phyloP scores from a whole-genome alignment of 345 rosid species.

The Geranium brycei region DNA sequence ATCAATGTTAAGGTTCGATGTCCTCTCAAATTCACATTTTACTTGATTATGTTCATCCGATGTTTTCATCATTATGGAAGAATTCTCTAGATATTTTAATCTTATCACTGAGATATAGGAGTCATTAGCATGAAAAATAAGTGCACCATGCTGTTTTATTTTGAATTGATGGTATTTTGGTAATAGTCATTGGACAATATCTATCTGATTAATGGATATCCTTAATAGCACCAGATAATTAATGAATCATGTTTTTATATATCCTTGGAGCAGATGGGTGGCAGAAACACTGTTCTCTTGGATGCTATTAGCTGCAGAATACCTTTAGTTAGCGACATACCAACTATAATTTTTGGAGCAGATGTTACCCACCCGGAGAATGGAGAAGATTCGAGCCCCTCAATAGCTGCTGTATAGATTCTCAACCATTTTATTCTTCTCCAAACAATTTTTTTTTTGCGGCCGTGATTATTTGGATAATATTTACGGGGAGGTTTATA shows the following conservation, averaged over 20 bases:
- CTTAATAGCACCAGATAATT: background rate
- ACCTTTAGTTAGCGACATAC: conserved; percentile 88
- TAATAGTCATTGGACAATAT: too few species aligned
- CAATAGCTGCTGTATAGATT: conserved; percentile 82
- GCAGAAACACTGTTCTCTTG: conserved; percentile 89
- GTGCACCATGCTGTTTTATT: too few species aligned
- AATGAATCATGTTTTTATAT: background rate
- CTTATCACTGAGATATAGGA: too few species aligned
- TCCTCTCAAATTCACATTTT: background rate
- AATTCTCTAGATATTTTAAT: too few species aligned
- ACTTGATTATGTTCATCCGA: too few species aligned
- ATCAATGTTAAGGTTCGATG: conserved; percentile 74
- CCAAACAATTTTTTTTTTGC: background rate
- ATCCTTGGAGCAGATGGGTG: conserved; percentile 26
- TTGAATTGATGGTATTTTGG: too few species aligned
- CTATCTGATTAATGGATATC: too few species aligned
- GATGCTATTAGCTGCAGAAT: conserved; percentile 87
- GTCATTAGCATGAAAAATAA: too few species aligned
- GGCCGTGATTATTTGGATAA: background rate
- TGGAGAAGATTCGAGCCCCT: conserved; percentile 99
- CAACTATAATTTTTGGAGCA: conserved; percentile 96
- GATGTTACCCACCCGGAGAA: conserved; percentile 99
- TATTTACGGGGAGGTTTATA: background rate
- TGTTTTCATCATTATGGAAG: too few species aligned
- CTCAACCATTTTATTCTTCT: background rate